Conservation (phyloP, 2,329 filamentous ascomycete genomes). For the Trichoderma harzianum region DNA sequence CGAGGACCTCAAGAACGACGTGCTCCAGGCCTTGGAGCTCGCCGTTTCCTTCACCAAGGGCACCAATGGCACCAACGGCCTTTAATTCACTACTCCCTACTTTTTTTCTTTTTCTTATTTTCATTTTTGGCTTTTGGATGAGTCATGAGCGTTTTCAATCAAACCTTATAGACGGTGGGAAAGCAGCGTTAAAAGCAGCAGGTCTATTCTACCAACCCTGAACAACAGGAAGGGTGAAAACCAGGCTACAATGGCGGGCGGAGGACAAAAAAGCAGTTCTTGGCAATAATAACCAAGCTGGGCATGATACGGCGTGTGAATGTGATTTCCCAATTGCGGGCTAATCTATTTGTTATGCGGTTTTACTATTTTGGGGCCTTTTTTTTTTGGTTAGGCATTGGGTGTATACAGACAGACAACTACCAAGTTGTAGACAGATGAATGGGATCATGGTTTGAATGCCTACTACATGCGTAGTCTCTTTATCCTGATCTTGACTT, state of each 20-base stretch:
- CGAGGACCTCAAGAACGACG: conserved; percentile 77
- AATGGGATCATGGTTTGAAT: background rate
- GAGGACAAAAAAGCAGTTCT: background rate
- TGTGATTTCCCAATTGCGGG: background rate
- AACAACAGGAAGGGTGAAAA: background rate
- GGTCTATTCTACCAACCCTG: background rate
- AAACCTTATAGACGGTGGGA: conserved; percentile 11
- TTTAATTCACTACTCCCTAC: background rate
- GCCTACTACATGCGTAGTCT: background rate
- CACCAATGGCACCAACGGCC: conserved; percentile 29
- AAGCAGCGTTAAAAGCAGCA: background rate
- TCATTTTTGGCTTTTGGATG: background rate
- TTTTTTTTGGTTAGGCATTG: background rate
- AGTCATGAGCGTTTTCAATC: conserved; percentile 8
- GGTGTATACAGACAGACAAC: background rate
- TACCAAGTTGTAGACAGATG: background rate
- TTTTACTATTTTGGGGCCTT: background rate
- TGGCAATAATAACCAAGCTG: background rate
- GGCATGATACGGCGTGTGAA: conserved; percentile 6
- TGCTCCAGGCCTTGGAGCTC: conserved; percentile 76
- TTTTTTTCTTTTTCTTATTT: background rate
- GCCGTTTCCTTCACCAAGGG: conserved; percentile 49
- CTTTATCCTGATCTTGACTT: too few relatives aligned
- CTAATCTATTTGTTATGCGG: background rate
- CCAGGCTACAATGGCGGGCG: background rate